Evolutionary conservation across 108 stramenopile genomes (phyloP), one percentile per base, ranked within the genome.

Genomic region (Skeletonema marinoi): DNA sequence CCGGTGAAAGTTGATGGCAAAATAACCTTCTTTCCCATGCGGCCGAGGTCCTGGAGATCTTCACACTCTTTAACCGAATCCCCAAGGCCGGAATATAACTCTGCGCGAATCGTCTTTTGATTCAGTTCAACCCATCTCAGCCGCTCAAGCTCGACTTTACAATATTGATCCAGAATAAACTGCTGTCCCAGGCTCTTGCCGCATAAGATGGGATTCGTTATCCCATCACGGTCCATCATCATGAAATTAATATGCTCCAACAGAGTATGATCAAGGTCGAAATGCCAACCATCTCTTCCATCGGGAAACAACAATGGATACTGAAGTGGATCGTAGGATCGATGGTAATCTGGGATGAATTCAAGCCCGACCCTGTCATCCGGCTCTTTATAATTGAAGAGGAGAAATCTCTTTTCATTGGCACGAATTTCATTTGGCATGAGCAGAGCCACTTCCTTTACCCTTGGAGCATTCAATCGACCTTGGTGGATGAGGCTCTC

Each of bases 211-310:
- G 31, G 33, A 35, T 58, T 60, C 4, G 35, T 21, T 32, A 32
- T 25, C 5, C 61, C 61, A 17, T 13, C 42, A 14, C 62, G 32
- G 21, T 50, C 25, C 56, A 60, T 67, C 33, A 75, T 66, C 16
- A 66, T 41, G 30, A 35, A 75, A 8, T 65, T 35, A 11, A 56
- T 25, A 21, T 67, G 44, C 60, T 75, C 66, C 17, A 48, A 14
- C 6, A 48, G 14, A 14, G 36, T 25, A n/a, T 67, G 32, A 60
- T 75, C 66, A 31, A 48, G 29, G 58, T 56, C 21, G 21, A 61
- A 64, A 31, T 46, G 42, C 71, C 59, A 68, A 30, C 68, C 75
- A 61, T 71, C 81, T 50, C 33, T 65, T 31, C 75, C 82, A 60
- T 54, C 46, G 29, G 60, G 71, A 60, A 62, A 78, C 36, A 75